Base-by-base conservation (phyloP, 768 basidiomycete species). In the Phylloporus arenicola region DNA sequence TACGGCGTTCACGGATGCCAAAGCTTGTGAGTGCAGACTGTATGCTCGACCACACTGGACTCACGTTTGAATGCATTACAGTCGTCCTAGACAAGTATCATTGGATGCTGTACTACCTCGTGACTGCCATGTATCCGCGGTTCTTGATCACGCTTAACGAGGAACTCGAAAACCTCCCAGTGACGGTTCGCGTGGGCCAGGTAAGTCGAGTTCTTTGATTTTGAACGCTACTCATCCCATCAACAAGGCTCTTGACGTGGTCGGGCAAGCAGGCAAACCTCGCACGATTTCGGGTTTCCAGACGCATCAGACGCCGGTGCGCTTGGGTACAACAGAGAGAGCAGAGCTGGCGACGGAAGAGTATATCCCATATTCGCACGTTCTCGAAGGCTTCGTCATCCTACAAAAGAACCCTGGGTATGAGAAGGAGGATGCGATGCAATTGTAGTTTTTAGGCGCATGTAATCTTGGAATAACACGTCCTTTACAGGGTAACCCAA, bases 51-150 rank as follows among this genome's bases (percentile, higher is more conserved):
- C 34, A 6, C 24, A 44, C 41, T 34, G 29, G 27, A 49, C 45
- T 53, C 30, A 52, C 12, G 46, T 43, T 35, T 30, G 40, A 40
- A 38, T 14, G 13, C 17, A 4, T 54, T n/a, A 16, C 53, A 96
- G 94, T 99, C 65, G 75, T 99, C 2, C 80, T 98, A 16, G 92
- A 94, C 65, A 94, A 86, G 68, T 87, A 90, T 57, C 96, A 98
- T 70, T 99, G 96, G 96, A 96, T 97, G 92, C 72, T 98, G 50
- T 99, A 90, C 74, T 93, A 94, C 80, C 80, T 98, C 25, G 85
- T 84, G 6, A 86, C 92, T 2, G 89, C 93, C 52, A 98, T 99
- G 96, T 95, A 92, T 72, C 96, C 96, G 31, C 84, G 94, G 50
- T 97, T 98, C 87, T 72, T 99, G 63, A 97, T 98, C 68, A 96